A percentile compares a stretch with the other conserved stretches of the same genome.
Evolutionary conservation across 2,329 filamentous ascomycete genomes (phyloP).

Genomic region (Xylariales sp.): DNA sequence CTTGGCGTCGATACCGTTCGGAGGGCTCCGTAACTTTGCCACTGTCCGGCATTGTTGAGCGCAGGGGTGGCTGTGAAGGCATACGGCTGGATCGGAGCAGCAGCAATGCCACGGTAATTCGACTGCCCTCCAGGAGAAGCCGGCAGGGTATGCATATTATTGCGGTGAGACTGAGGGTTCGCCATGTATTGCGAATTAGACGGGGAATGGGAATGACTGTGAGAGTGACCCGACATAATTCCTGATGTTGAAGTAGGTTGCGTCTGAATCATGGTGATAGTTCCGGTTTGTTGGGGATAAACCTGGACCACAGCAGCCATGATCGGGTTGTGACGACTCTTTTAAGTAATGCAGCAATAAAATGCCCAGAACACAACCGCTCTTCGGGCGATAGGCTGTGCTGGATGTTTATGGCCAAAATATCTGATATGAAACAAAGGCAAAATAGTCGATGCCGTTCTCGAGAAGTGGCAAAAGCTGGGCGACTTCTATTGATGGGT

Average conservation of each 20-base stretch:
- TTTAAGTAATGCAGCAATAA: no score
- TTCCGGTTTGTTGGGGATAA: slow-evolving; percentile 70
- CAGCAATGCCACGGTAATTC: slow-evolving; percentile 51
- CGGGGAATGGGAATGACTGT: slow-evolving; percentile 33
- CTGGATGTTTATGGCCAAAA: no score
- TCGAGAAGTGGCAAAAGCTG: no score
- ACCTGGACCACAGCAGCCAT: slow-evolving; percentile 86
- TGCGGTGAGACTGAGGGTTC: slow-evolving; percentile 42
- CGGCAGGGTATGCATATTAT: slow-evolving; percentile 46
- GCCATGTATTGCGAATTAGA: slow-evolving; percentile 44
- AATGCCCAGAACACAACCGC: no score
- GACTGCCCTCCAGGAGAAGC: slow-evolving; percentile 36
- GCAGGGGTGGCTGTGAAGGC: slow-evolving; percentile 70
- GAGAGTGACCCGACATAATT: slow-evolving; percentile 46
- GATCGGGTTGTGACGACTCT: slow-evolving; percentile 28
- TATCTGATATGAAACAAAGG: no score
- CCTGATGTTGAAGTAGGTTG: slow-evolving; percentile 62
- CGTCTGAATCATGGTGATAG: slow-evolving; percentile 72
- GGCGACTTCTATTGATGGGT: no score
- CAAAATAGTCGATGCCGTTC: no score
- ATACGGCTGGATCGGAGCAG: slow-evolving; percentile 67
- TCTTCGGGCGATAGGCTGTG: no score
- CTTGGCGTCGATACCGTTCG: slow-evolving; percentile 43
- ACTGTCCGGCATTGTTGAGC: slow-evolving; percentile 49
- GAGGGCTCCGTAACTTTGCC: slow-evolving; percentile 45